Percentiles rank a stretch among this genome's conserved stretches.
Conservation (phyloP, 164 flowering plant species). For the Protea cynaroides region DNA sequence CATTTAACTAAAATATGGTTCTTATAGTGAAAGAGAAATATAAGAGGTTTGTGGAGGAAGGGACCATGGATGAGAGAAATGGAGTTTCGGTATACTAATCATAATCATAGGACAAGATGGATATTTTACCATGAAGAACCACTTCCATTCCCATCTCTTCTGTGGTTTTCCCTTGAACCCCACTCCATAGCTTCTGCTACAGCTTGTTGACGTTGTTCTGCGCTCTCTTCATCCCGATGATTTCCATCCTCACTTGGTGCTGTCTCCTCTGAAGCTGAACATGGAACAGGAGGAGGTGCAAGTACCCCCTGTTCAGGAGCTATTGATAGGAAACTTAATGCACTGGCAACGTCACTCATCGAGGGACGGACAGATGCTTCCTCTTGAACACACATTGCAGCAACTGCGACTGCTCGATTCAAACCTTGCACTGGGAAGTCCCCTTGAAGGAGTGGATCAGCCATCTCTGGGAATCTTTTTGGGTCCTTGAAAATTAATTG, state of each 20-base stretch:
- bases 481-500: constrained; percentile 44
- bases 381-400: constrained; percentile 65
- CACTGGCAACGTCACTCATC: constrained; percentile 50
- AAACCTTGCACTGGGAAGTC: constrained; percentile 34
- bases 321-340: constrained; percentile 37
- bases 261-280: constrained; percentile 6
- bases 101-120: neutral
- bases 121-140: constrained; percentile 13
- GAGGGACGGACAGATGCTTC: constrained; percentile 46
- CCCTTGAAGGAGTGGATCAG: constrained; percentile 41
- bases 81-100: neutral
- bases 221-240: constrained; percentile 9
- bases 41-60: neutral
- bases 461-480: constrained; percentile 35
- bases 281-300: neutral
- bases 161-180: constrained; percentile 28
- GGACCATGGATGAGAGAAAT: neutral
- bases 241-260: neutral
- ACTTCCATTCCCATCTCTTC: constrained; percentile 7
- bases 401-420: constrained; percentile 57
- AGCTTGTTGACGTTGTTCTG: constrained; percentile 28
- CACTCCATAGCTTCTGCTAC: constrained; percentile 51
- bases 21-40: neutral
- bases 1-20: neutral
- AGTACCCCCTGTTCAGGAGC: constrained; percentile 3